phyloP scores from a whole-genome alignment of 2,329 filamentous ascomycete genomes.

The Capronia americana region DNA sequence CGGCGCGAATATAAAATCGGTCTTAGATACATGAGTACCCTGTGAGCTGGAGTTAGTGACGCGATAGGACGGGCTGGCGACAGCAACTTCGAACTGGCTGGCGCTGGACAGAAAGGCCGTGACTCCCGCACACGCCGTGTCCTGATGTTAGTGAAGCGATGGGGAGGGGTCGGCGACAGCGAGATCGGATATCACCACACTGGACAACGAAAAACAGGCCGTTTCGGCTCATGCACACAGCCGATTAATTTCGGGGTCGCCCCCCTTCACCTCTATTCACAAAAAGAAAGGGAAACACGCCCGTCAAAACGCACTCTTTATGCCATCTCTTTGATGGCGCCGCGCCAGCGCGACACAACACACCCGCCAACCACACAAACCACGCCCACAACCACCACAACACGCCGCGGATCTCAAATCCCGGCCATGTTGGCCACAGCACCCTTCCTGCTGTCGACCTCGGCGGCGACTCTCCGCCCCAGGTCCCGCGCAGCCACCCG shows the following conservation, averaged over 20 bases:
- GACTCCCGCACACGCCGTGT: not conserved
- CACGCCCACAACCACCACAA: not conserved
- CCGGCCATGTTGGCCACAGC: not conserved
- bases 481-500: slow-evolving; percentile 50
- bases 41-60: not conserved
- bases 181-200: not conserved
- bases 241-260: not conserved
- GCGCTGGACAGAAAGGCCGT: not conserved
- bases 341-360: not conserved
- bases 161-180: not conserved
- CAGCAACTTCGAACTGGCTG: not conserved
- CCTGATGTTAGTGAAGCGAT: not conserved
- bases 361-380: not conserved
- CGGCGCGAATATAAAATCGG: not conserved
- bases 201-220: not conserved
- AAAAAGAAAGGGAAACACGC: not conserved
- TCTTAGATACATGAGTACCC: not conserved
- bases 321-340: slow-evolving; percentile 7
- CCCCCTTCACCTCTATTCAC: not conserved
- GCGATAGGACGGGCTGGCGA: not conserved
- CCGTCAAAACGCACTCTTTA: not conserved
- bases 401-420: not conserved
- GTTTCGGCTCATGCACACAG: not conserved
- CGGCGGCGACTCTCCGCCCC: slow-evolving; percentile 41
- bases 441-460: slow-evolving; percentile 18